phyloP scores from a whole-genome alignment of 305 asterid species.

The Fraxinus baroniana region DNA sequence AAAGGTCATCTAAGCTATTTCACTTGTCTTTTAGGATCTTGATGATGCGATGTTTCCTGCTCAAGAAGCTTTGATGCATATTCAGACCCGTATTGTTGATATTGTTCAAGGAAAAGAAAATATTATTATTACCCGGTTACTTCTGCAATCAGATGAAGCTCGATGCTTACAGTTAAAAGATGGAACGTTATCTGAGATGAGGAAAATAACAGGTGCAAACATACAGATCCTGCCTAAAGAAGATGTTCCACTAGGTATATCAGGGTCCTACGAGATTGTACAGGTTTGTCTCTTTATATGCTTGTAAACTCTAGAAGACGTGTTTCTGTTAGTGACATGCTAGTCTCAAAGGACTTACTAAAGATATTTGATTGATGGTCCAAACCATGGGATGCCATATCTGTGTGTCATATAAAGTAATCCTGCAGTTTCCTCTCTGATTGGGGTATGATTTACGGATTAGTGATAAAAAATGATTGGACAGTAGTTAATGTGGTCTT shows the following conservation, averaged over 20 bases:
- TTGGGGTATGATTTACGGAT: neutral
- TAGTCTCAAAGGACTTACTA: neutral
- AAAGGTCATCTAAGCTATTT: constrained; percentile 25
- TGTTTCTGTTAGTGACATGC: neutral
- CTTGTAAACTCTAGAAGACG: neutral
- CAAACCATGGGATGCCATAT: neutral
- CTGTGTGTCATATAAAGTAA: neutral
- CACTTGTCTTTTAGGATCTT: constrained; percentile 64
- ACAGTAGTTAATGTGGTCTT: neutral
- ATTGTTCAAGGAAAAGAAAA: constrained; percentile 76
- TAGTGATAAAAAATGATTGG: neutral
- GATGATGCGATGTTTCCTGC: constrained; percentile 95
- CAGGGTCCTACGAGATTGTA: constrained; percentile 62
- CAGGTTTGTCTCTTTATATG: constrained; percentile 52
- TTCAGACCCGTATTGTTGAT: constrained; percentile 82
- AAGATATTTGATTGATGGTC: neutral
- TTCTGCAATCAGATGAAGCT: constrained; percentile 73
- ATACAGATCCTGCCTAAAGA: constrained; percentile 64
- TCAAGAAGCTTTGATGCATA: constrained; percentile 96
- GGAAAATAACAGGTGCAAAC: constrained; percentile 64
- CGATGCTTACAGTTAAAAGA: constrained; percentile 50
- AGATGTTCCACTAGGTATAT: constrained; percentile 57
- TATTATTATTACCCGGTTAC: constrained; percentile 66
- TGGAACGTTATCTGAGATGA: constrained; percentile 45
- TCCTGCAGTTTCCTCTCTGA: neutral